These are phyloP conservation scores for Dictyostelium citrinum DNA, from an alignment of 78 protist species.

Conservation along the genomic window DNA sequence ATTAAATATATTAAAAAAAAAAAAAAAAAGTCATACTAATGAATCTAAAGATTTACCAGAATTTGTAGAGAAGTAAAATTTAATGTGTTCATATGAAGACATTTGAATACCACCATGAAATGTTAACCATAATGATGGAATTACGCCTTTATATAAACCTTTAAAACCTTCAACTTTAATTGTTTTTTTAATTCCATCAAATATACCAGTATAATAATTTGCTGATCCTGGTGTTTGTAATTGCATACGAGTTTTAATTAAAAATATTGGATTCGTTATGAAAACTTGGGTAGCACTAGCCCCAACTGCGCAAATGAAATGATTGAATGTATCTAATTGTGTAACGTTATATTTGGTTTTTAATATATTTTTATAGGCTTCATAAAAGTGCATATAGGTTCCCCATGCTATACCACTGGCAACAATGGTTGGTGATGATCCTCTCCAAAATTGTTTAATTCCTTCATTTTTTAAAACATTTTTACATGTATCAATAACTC, in stretches of 20 bases:
- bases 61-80: constrained; percentile 3
- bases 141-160: constrained; percentile 65
- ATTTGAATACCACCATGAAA: constrained; percentile 77
- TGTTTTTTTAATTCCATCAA: constrained; percentile 62
- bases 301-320: constrained; percentile 32
- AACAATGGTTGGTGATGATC: constrained; percentile 28
- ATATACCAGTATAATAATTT: constrained; percentile 51
- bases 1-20: no score
- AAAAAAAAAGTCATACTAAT: neutral
- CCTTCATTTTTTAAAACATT: constrained; percentile 52
- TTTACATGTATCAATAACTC: neutral
- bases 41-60: neutral
- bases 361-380: constrained; percentile 17
- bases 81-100: constrained; percentile 51
- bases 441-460: constrained; percentile 70
- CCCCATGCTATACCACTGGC: constrained; percentile 76
- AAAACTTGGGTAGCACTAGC: constrained; percentile 57
- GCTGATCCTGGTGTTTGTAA: constrained; percentile 21
- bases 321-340: neutral
- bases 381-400: constrained; percentile 60
- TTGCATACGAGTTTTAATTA: constrained; percentile 75
- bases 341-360: neutral
- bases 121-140: constrained; percentile 67
- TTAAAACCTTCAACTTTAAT: constrained; percentile 34
- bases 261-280: constrained; percentile 70